These are phyloP conservation scores for Euphorbia peplus DNA, from an alignment of 345 rosid species.

Conservation along the genomic window DNA sequence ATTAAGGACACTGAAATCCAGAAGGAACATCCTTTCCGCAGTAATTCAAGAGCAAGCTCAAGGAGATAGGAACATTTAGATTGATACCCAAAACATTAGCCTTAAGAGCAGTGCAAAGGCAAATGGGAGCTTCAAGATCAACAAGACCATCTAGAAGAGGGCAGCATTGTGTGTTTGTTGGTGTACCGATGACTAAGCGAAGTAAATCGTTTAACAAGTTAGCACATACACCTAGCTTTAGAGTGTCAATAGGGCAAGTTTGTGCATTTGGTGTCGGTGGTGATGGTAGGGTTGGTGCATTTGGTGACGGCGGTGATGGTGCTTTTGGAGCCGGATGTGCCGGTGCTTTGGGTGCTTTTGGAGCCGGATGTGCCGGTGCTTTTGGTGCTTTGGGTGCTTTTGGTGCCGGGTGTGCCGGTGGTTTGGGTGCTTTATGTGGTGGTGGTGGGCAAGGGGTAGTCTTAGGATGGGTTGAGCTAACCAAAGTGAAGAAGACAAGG, in stretches of 20 bases:
- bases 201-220: background rate
- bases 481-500: slow-evolving; percentile 13
- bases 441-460: slow-evolving; percentile 12
- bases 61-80: slow-evolving; percentile 21
- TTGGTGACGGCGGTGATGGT: too few relatives aligned
- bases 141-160: slow-evolving; percentile 1
- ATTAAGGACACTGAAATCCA: slow-evolving; percentile 19
- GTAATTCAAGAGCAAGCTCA: slow-evolving; percentile 20
- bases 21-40: slow-evolving; percentile 20
- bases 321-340: too few relatives aligned
- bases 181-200: slow-evolving; percentile 1
- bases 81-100: slow-evolving; percentile 11
- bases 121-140: slow-evolving; percentile 13
- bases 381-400: background rate
- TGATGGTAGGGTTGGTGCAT: too few relatives aligned
- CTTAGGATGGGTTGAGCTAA: slow-evolving; percentile 1
- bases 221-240: slow-evolving; percentile 22
- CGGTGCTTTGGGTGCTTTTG: too few relatives aligned
- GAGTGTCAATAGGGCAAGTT: slow-evolving; percentile 15
- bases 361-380: background rate
- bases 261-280: too few relatives aligned
- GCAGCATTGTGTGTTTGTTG: slow-evolving; percentile 17
- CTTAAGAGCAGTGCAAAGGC: slow-evolving; percentile 26
- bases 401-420: too few relatives aligned
- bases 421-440: slow-evolving; percentile 10